These are phyloP conservation scores for Pholiota molesta DNA, from an alignment of 768 basidiomycete species.

Conservation along the genomic window DNA sequence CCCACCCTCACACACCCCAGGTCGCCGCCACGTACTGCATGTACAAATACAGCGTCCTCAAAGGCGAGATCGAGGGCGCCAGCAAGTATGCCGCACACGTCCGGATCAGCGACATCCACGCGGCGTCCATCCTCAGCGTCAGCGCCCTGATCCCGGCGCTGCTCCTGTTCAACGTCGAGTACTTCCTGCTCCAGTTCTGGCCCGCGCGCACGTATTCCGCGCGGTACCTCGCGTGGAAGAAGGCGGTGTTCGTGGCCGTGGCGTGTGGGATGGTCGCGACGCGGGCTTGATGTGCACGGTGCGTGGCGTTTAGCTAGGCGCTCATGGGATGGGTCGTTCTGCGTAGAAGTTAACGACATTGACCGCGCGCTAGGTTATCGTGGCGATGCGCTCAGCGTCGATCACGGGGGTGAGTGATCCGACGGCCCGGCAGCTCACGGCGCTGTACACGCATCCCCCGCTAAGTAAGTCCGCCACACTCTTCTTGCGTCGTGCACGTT, in stretches of 20 bases:
- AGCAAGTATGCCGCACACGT: slow-evolving; percentile 26
- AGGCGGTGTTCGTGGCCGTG: slow-evolving; percentile 22
- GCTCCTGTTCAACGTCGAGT: slow-evolving; percentile 35
- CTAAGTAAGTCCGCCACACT: slow-evolving; percentile 17
- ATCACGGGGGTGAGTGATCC: slow-evolving; percentile 30
- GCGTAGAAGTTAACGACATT: too few relatives aligned
- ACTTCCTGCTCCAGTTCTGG: slow-evolving; percentile 38
- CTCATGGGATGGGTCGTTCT: too few relatives aligned
- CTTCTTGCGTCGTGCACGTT: neutral
- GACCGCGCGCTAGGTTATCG: slow-evolving; percentile 25
- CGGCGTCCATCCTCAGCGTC: slow-evolving; percentile 32
- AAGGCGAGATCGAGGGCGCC: slow-evolving; percentile 28
- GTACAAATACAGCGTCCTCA: slow-evolving; percentile 35
- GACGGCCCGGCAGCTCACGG: slow-evolving; percentile 20
- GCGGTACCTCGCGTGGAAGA: slow-evolving; percentile 30
- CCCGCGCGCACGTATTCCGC: slow-evolving; percentile 31
- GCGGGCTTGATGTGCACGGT: slow-evolving; percentile 33
- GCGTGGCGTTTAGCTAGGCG: slow-evolving; percentile 14
- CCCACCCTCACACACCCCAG: slow-evolving; percentile 5
- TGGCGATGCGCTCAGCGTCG: slow-evolving; percentile 27
- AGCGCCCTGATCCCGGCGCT: slow-evolving; percentile 35
- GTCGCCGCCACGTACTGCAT: slow-evolving; percentile 38
- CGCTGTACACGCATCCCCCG: slow-evolving; percentile 31
- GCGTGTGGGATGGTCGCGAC: slow-evolving; percentile 31
- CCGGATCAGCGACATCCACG: slow-evolving; percentile 34